phyloP scores from a whole-genome alignment of 352 stramenopile genomes.

The Globisporangium splendens region DNA sequence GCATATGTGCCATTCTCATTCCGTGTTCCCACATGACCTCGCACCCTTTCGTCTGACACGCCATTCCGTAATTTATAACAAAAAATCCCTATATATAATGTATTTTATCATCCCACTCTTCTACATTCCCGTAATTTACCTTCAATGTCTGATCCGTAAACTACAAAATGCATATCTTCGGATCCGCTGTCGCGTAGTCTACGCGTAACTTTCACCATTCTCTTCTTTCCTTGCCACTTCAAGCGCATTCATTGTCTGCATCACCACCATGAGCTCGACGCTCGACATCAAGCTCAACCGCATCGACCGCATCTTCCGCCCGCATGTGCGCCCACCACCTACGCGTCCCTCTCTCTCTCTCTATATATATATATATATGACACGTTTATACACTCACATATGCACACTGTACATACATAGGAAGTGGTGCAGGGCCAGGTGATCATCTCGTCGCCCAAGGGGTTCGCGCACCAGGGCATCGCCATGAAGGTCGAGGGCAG shows the following conservation, averaged over 20 bases:
- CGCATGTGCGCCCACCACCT: constrained; percentile 42
- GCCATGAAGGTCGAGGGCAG: constrained; percentile 83
- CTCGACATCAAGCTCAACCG: constrained; percentile 84
- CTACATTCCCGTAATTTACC: neutral
- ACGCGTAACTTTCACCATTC: neutral
- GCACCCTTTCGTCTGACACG: neutral
- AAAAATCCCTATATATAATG: neutral
- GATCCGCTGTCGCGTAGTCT: too few relatives aligned
- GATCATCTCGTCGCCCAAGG: constrained; percentile 81
- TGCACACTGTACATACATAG: constrained; percentile 18
- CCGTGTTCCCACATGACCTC: too few relatives aligned
- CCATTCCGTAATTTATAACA: neutral
- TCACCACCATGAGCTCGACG: constrained; percentile 61
- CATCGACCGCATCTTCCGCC: constrained; percentile 82
- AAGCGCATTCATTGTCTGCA: too few relatives aligned
- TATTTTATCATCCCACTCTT: neutral
- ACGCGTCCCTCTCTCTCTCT: neutral
- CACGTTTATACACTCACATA: neutral
- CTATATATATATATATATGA: neutral
- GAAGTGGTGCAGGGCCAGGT: constrained; percentile 84
- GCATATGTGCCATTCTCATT: too few relatives aligned
- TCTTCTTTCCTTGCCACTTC: constrained; percentile 4
- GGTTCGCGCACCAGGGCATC: constrained; percentile 78
- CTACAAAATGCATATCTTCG: neutral
- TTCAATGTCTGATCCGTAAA: too few relatives aligned